Conservation (phyloP, 192 early-diverging fungal species). For the Spizellomyces sp. region DNA sequence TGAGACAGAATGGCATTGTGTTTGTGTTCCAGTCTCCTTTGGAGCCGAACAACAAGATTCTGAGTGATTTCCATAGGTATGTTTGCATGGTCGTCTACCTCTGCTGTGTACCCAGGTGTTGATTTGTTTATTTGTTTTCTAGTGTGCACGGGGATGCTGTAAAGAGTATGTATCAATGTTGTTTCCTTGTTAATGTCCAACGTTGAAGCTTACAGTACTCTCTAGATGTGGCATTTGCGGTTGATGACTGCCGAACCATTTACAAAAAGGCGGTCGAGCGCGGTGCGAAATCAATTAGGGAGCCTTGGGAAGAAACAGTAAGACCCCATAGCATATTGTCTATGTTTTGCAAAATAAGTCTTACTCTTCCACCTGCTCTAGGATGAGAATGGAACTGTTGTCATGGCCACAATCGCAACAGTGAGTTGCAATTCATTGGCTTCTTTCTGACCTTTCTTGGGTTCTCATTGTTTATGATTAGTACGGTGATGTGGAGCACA, state of each 20-base stretch:
- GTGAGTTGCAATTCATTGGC: constrained; percentile 12
- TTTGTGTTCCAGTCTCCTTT: constrained; percentile 94
- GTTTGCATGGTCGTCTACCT: background rate
- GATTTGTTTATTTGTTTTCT: too few species aligned
- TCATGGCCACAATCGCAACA: constrained; percentile 90
- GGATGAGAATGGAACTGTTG: constrained; percentile 85
- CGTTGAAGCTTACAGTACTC: too few species aligned
- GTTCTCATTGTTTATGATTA: constrained; percentile 15
- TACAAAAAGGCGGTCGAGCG: constrained; percentile 80
- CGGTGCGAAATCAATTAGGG: constrained; percentile 79
- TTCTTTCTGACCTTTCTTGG: background rate
- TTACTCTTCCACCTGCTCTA: too few species aligned
- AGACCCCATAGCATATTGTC: background rate
- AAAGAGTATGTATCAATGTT: constrained; percentile 43
- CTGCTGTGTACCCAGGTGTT: constrained; percentile 29
- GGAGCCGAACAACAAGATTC: constrained; percentile 74
- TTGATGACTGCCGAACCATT: constrained; percentile 79
- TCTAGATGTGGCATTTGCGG: constrained; percentile 87
- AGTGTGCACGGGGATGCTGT: constrained; percentile 87
- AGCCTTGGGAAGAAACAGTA: constrained; percentile 71
- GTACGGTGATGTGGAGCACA: constrained; percentile 97
- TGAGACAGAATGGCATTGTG: constrained; percentile 74
- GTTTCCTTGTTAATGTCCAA: too few species aligned
- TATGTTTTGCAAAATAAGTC: background rate
- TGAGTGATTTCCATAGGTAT: constrained; percentile 30